These are phyloP conservation scores for Scutellaria minor DNA, from an alignment of 257 asterid species.

Conservation along the genomic window DNA sequence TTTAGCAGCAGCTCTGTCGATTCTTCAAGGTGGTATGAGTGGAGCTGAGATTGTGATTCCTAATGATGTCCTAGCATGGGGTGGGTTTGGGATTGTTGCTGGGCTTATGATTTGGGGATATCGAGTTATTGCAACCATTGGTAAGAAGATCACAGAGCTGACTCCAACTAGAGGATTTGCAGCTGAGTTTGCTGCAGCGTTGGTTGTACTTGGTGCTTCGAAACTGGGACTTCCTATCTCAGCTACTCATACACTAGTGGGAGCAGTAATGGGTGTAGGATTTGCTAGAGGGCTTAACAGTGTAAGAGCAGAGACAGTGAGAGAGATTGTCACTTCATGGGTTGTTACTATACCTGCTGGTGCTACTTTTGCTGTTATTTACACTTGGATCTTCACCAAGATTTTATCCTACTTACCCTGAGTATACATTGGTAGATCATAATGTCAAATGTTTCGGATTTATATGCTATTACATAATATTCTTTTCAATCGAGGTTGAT, in stretches of 20 bases:
- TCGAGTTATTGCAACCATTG: conserved; percentile 82
- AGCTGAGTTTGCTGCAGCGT: conserved; percentile 97
- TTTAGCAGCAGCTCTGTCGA: conserved; percentile 81
- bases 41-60: conserved; percentile 76
- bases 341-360: conserved; percentile 89
- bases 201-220: conserved; percentile 81
- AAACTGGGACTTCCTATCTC: conserved; percentile 91
- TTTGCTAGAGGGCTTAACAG: conserved; percentile 91
- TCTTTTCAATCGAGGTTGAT: conserved; percentile 38
- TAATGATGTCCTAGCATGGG: conserved; percentile 88
- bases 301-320: conserved; percentile 88
- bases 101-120: conserved; percentile 93
- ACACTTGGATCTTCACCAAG: conserved; percentile 86
- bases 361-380: conserved; percentile 74
- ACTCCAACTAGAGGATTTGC: conserved; percentile 97
- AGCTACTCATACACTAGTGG: conserved; percentile 92
- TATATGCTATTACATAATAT: conserved; percentile 10
- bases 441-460: conserved; percentile 33
- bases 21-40: conserved; percentile 76
- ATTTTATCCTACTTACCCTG: conserved; percentile 57
- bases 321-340: conserved; percentile 92
- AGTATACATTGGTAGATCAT: conserved; percentile 37
- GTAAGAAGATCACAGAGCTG: conserved; percentile 91
- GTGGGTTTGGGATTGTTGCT: conserved; percentile 94
- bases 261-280: conserved; percentile 99